Conservation (phyloP, 768 basidiomycete genomes). For the Sutorius australiensis region DNA sequence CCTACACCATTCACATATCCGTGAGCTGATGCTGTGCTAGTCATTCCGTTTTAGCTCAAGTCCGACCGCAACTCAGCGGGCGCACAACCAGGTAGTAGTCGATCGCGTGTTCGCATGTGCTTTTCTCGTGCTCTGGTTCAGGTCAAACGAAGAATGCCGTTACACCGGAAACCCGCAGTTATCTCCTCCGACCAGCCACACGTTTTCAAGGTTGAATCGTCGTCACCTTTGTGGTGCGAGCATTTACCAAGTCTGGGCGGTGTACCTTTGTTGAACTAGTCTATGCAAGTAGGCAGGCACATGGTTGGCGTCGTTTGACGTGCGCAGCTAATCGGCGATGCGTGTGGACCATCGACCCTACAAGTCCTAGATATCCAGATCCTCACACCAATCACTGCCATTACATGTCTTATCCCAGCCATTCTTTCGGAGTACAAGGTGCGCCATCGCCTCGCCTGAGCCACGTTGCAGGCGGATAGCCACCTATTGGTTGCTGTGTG, state of each 20-base stretch:
- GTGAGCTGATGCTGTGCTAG: neutral
- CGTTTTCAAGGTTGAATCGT: too few relatives aligned
- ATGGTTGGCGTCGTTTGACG: slow-evolving; percentile 6
- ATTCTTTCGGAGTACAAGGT: neutral
- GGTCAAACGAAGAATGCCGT: neutral
- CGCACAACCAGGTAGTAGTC: neutral
- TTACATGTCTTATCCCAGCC: neutral
- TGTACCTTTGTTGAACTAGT: neutral
- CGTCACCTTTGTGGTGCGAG: neutral
- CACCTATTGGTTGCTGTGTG: neutral
- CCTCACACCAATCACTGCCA: neutral
- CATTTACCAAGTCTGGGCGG: neutral
- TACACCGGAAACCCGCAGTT: neutral
- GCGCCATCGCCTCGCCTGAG: neutral
- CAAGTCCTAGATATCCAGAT: neutral
- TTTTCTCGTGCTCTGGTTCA: neutral
- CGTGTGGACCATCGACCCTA: neutral
- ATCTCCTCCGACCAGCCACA: neutral
- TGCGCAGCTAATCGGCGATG: neutral
- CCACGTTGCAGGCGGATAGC: neutral
- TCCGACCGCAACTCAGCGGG: neutral
- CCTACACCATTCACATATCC: neutral
- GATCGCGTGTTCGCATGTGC: neutral
- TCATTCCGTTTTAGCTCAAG: neutral
- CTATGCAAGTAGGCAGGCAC: slow-evolving; percentile 30